A percentile compares a stretch with the other conserved stretches of the same genome.
Evolutionary conservation across 2,329 filamentous ascomycete genomes (phyloP).

Genomic region (Aspergillus viridinutans): DNA sequence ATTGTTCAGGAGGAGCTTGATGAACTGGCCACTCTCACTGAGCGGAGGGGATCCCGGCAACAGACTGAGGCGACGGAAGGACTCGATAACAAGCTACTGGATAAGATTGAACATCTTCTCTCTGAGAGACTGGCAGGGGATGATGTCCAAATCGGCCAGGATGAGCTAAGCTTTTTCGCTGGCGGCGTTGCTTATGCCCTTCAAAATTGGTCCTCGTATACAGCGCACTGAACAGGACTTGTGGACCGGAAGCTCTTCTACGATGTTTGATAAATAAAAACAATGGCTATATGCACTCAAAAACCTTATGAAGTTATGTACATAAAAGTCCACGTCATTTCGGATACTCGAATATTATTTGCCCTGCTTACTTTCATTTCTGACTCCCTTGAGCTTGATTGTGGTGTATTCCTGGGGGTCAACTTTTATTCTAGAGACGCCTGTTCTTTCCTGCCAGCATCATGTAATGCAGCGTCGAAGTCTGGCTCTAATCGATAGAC

Average conservation of each 20-base stretch:
- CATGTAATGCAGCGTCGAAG: background rate
- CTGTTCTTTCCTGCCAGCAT: background rate
- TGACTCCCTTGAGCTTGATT: background rate
- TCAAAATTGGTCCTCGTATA: slow-evolving; percentile 11
- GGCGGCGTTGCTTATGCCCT: slow-evolving; percentile 35
- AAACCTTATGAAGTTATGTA: background rate
- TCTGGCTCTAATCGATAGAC: background rate
- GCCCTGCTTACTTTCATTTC: background rate
- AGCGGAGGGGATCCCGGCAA: slow-evolving; percentile 16
- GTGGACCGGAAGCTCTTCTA: background rate
- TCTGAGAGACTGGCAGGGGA: slow-evolving; percentile 30
- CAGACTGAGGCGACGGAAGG: slow-evolving; percentile 6
- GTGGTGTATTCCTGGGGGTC: background rate
- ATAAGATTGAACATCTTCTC: slow-evolving; percentile 33
- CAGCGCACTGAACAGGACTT: background rate
- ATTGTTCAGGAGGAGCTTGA: slow-evolving; percentile 34
- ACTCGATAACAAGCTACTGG: slow-evolving; percentile 22
- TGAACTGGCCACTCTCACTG: slow-evolving; percentile 27
- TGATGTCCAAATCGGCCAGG: slow-evolving; percentile 27
- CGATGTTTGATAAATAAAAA: background rate
- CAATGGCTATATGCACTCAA: background rate
- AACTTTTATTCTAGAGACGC: background rate
- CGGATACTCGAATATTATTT: background rate
- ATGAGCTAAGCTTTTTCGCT: slow-evolving; percentile 40
- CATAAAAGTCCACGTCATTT: background rate